Evolutionary conservation across 345 rosid genomes (phyloP).

Genomic region (Gynandropsis gynandra): DNA sequence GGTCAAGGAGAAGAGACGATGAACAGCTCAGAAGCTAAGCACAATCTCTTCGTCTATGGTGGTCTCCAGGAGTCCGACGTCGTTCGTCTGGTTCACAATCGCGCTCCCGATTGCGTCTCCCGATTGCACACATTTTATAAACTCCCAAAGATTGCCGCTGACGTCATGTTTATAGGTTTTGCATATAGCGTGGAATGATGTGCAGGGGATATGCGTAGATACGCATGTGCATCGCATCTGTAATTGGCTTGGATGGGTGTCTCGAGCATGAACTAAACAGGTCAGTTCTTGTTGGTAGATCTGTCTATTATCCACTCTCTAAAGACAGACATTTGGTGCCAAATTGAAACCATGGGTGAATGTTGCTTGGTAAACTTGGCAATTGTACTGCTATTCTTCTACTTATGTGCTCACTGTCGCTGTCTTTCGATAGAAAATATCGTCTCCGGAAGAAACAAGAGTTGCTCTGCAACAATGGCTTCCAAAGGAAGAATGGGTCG

Average conservation of each 20-base stretch:
- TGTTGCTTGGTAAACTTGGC: too few species aligned
- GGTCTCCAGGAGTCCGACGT: too few species aligned
- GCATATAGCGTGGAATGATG: slow-evolving; percentile 82
- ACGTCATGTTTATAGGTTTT: slow-evolving; percentile 55
- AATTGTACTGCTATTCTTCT: too few species aligned
- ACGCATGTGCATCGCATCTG: slow-evolving; percentile 93
- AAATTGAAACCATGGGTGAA: too few species aligned
- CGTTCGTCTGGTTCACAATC: too few species aligned
- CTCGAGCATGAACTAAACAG: slow-evolving; percentile 55
- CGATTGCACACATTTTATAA: background rate
- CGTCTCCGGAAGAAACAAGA: slow-evolving; percentile 85
- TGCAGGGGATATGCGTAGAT: slow-evolving; percentile 91
- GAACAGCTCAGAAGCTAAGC: too few species aligned
- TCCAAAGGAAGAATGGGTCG: slow-evolving; percentile 91
- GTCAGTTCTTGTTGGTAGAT: too few species aligned
- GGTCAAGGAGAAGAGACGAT: too few species aligned
- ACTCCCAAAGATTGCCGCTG: slow-evolving; percentile 8
- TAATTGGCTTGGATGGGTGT: slow-evolving; percentile 95
- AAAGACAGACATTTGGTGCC: too few species aligned
- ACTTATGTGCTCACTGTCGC: slow-evolving; percentile 18
- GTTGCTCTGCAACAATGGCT: slow-evolving; percentile 80
- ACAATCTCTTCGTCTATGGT: too few species aligned
- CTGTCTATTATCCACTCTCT: too few species aligned
- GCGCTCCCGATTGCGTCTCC: too few species aligned
- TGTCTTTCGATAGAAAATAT: slow-evolving; percentile 42